A percentile compares a stretch with the other conserved stretches of the same genome.
Conservation (phyloP, 2,329 filamentous ascomycete species). For the Sporothrix inflata region DNA sequence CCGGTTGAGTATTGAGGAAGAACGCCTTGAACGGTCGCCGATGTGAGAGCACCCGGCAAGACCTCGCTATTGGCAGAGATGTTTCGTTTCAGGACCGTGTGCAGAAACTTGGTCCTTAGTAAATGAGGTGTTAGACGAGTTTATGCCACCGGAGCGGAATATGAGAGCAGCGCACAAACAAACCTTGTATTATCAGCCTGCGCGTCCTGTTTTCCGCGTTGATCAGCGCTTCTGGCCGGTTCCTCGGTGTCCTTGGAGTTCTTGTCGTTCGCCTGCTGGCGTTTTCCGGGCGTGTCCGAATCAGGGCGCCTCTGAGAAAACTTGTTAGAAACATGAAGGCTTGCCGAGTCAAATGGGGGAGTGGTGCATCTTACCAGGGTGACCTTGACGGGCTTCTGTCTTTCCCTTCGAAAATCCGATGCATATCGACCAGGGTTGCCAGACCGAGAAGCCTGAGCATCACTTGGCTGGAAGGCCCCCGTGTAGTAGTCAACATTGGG, state of each 20-base stretch:
- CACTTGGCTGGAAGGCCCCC: background rate
- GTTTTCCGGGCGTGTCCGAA: background rate
- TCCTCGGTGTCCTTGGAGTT: background rate
- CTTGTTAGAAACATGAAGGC: background rate
- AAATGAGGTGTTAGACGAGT: conserved; percentile 11
- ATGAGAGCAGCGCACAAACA: background rate
- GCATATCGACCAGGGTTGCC: background rate
- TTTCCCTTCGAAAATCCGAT: conserved; percentile 12
- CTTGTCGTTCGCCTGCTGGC: background rate
- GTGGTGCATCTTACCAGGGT: conserved; percentile 29
- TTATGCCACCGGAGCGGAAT: too few relatives aligned
- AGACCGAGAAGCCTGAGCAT: background rate
- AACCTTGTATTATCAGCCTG: conserved; percentile 25
- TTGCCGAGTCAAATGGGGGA: background rate
- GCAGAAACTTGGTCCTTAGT: conserved; percentile 49
- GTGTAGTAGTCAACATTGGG: conserved; percentile 13
- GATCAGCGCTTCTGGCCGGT: background rate
- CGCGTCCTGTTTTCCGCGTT: background rate
- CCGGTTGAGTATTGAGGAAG: conserved; percentile 40
- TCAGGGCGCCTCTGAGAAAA: conserved; percentile 25
- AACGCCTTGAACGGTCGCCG: conserved; percentile 56
- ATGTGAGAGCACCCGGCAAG: conserved; percentile 50
- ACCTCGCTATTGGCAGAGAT: conserved; percentile 46
- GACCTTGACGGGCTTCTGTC: conserved; percentile 31
- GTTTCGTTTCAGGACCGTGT: conserved; percentile 54